These are phyloP conservation scores for Russula vinacea DNA, from an alignment of 768 basidiomycete species.

Conservation along the genomic window DNA sequence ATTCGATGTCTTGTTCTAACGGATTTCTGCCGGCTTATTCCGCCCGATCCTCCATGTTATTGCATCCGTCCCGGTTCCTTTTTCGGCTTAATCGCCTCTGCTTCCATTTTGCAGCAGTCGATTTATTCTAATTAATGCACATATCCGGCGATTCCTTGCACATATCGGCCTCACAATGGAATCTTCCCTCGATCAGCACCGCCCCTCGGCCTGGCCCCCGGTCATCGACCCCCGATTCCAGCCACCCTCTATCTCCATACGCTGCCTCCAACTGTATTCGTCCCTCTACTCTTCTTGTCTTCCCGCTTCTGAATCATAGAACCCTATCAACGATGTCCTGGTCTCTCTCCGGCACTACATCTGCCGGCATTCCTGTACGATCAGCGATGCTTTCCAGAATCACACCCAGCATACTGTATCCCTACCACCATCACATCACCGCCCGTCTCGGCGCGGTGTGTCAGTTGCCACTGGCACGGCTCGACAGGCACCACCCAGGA, in stretches of 20 bases:
- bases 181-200: slow-evolving; percentile 14
- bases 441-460: background rate
- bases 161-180: slow-evolving; percentile 8
- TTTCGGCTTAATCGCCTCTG: slow-evolving; percentile 13
- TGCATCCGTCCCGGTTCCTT: slow-evolving; percentile 9
- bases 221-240: background rate
- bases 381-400: background rate
- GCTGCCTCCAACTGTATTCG: background rate
- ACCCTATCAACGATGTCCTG: too few species aligned
- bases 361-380: background rate
- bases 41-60: slow-evolving; percentile 6
- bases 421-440: slow-evolving; percentile 18
- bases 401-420: background rate
- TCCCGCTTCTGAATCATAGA: too few species aligned
- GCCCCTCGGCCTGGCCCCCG: background rate
- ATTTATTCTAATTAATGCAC: slow-evolving; percentile 1
- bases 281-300: background rate
- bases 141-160: background rate
- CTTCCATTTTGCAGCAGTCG: slow-evolving; percentile 13
- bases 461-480: slow-evolving; percentile 5
- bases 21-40: slow-evolving; percentile 13
- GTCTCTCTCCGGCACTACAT: too few species aligned
- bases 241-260: background rate
- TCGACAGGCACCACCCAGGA: background rate
- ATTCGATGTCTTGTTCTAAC: background rate